Evolutionary conservation across 1,284 basidiomycete species (phyloP).

Genomic region (Rhodotorula mucilaginosa): DNA sequence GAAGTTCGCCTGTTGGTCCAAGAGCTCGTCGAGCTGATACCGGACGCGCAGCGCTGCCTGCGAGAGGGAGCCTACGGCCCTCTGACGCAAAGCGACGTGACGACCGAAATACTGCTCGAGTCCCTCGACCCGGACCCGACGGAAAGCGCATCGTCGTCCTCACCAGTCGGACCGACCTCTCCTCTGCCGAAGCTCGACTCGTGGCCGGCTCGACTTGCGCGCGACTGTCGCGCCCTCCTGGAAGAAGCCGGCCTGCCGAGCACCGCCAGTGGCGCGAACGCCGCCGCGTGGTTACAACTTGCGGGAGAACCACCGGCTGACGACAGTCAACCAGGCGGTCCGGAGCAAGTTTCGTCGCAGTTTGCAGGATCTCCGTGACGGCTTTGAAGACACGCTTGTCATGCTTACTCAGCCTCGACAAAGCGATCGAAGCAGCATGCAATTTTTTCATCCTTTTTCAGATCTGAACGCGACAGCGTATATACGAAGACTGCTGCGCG

Average conservation of each 20-base stretch:
- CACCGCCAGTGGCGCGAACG: neutral
- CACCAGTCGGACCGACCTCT: neutral
- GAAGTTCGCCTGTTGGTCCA: constrained; percentile 32
- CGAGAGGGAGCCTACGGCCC: constrained; percentile 33
- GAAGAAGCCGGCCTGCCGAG: constrained; percentile 35
- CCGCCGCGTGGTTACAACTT: neutral
- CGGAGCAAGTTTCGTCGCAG: neutral
- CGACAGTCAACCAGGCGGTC: neutral
- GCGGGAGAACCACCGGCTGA: neutral
- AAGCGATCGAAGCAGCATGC: too few relatives aligned
- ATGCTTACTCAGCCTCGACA: too few relatives aligned
- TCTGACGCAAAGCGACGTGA: constrained; percentile 8
- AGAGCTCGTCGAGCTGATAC: constrained; percentile 36
- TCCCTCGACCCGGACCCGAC: neutral
- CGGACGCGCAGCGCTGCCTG: constrained; percentile 35
- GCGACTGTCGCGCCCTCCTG: constrained; percentile 33
- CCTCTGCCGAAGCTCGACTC: constrained; percentile 1
- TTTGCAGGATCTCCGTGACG: too few relatives aligned
- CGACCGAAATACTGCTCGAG: neutral
- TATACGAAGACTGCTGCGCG: too few relatives aligned
- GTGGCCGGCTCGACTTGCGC: constrained; percentile 34
- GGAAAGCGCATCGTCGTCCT: neutral
- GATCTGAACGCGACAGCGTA: too few relatives aligned
- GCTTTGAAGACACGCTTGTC: too few relatives aligned
- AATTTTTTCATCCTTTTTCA: too few relatives aligned